Conservation (phyloP, 257 asterid genomes). For the Thymus quinquecostatus region DNA sequence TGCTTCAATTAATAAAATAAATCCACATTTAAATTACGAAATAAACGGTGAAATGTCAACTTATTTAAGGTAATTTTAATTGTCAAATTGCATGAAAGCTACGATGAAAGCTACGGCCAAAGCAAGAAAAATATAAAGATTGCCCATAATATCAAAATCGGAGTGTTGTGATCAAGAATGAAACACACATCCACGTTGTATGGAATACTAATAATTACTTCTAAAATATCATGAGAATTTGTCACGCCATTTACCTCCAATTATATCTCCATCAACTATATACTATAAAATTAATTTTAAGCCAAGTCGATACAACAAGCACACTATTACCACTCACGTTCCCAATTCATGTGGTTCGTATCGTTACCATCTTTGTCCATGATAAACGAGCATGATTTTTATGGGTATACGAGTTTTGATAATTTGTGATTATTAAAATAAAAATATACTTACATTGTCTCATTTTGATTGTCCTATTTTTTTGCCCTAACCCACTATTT, state of each 20-base stretch:
- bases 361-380: too few relatives aligned
- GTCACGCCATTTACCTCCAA: not conserved
- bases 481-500: too few relatives aligned
- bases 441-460: too few relatives aligned
- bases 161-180: not conserved
- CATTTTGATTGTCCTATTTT: too few relatives aligned
- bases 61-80: not conserved
- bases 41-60: not conserved
- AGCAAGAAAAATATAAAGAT: not conserved
- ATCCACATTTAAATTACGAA: not conserved
- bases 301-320: not conserved
- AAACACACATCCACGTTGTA: too few relatives aligned
- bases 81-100: slow-evolving; percentile 9
- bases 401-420: too few relatives aligned
- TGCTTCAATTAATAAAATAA: too few relatives aligned
- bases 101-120: slow-evolving; percentile 17
- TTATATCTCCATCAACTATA: not conserved
- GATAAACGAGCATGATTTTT: too few relatives aligned
- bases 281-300: too few relatives aligned
- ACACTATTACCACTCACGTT: not conserved
- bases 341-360: too few relatives aligned
- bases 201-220: too few relatives aligned
- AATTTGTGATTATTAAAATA: too few relatives aligned
- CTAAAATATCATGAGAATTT: not conserved
- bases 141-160: not conserved